Base-by-base conservation (phyloP, 2,329 filamentous ascomycete species). In the Elsinoe ampelina region DNA sequence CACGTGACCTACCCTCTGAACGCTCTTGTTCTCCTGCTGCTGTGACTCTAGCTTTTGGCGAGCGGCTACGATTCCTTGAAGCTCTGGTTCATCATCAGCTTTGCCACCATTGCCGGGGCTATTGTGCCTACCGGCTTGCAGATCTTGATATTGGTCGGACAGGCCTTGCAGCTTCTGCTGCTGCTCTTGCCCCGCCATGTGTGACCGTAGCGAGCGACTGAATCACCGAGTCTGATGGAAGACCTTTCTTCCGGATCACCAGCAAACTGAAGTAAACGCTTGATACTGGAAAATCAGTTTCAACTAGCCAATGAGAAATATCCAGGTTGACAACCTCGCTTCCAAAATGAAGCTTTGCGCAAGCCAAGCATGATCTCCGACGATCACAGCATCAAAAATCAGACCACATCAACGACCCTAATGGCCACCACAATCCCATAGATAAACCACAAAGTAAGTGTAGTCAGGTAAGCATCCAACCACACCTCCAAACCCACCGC, bases 1-100 rank as follows among this genome's bases (percentile, higher is more conserved):
- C 41, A 45, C 34, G 20, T 5, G 17, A 38, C 71, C 43, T 63
- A 89, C 88, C 74, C 88, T 86, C 70, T 95, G 84, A 8, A 98
- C 93, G 13, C 86, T 85, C 50, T 85, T 75, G 69, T 97, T 98
- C 71, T 98, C 93, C 68, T 95, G 89, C 70, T 87, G 87, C 72
- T 98, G 93, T 5, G 90, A 87, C 70, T 96, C 91, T 5, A 98
- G 83, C 73, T 87, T 95, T 74, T 98, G 91, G 61, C 91, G 83
- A 8, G 89, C 87, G 43, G 84, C 79, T 22, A 97, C 82, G 15
- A 82, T 76, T 42, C 77, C 80, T 70, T 90, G 87, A 57, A 97
- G 80, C 64, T 97, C 93, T 95, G 35, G 54, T 7, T 48, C 47
- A 19, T 8, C 30, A 13, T 35, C 15, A 52, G 48, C 17, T 11